Evolutionary conservation across 257 asterid species (phyloP), one percentile per base, ranked within the genome.

Genomic region (Oldenlandia corymbosa): DNA sequence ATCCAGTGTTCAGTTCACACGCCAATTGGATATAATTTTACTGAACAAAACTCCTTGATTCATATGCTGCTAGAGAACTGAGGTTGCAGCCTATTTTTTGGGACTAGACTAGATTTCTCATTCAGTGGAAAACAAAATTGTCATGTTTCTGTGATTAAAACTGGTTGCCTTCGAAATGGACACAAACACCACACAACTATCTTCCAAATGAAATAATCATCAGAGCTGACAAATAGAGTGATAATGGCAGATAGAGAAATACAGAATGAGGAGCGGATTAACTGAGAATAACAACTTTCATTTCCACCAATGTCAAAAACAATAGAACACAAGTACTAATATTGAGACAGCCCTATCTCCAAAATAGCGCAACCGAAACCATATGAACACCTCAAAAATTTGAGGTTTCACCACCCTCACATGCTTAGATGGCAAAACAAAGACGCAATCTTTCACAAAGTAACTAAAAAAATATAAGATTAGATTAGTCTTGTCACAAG

Each of bases 401-500:
- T 48, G 59, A 63, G 41, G 16, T 52, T 62, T 32, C 54, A 52
- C 53, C 60, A 67, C 61, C 66, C 60, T 53, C 69, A 75, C 75
- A 71, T 64, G 48, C 57, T 58, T 53, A 54, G 24, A 64, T 58
- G 42, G 67, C 62, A 46, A 49, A 60, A 69, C 27, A 55, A 30
- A 55, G 69, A 65, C 54, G 27, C 58, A 63, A 68, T 48, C 71
- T 76, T 79, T 71, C 69, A 73, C 84, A 79, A 66, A 70, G 73
- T 77, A 71, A 64, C 74, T 67, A 67, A 51, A 46, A n/a, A 45
- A 59, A 76, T 71, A 75, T 60, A 60, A 73, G 60, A 80, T 80
- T 80, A 85, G 84, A 80, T 67, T 75, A 76, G 79, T 69, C 80
- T 76, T 75, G 78, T 55, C 74, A 43, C 75, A 58, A 60, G 73